Conservation (phyloP, 2,329 filamentous ascomycete genomes). For the Clonostachys rosea region DNA sequence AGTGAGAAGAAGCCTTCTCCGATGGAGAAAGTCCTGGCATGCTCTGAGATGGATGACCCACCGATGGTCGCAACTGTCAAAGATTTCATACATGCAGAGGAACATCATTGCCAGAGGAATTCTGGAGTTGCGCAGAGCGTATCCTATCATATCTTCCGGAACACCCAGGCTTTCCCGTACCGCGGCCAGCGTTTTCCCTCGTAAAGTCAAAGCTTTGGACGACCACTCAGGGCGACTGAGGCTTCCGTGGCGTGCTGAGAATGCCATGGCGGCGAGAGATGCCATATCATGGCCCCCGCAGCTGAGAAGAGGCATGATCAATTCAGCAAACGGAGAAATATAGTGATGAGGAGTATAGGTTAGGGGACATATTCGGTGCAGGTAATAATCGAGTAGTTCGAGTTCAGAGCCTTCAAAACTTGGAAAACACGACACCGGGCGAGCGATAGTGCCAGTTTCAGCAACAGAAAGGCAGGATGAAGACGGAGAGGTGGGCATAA, state of each 20-base stretch:
- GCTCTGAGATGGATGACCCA: constrained; percentile 43
- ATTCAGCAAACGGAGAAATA: constrained; percentile 2
- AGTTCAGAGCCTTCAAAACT: constrained; percentile 1
- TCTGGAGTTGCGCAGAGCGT: background rate
- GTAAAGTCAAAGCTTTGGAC: background rate
- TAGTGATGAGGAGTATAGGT: background rate
- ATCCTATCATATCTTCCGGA: background rate
- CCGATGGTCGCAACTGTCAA: constrained; percentile 22
- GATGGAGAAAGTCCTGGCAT: constrained; percentile 37
- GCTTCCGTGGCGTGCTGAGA: constrained; percentile 4
- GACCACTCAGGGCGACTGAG: background rate
- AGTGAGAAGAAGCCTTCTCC: constrained; percentile 17
- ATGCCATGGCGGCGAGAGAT: constrained; percentile 2
- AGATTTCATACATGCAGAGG: constrained; percentile 21
- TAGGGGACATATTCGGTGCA: constrained; percentile 2
- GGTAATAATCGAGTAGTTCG: constrained; percentile 3
- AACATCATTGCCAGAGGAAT: background rate
- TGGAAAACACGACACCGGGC: constrained; percentile 1
- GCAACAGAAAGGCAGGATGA: too few species aligned
- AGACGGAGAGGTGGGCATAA: background rate
- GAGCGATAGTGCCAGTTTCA: background rate
- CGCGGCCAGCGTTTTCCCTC: constrained; percentile 1
- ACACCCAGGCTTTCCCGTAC: background rate
- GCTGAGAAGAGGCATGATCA: constrained; percentile 3
- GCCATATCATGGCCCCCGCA: constrained; percentile 1